Conservation (phyloP, 352 stramenopile species). For the Phytophthora rubi region DNA sequence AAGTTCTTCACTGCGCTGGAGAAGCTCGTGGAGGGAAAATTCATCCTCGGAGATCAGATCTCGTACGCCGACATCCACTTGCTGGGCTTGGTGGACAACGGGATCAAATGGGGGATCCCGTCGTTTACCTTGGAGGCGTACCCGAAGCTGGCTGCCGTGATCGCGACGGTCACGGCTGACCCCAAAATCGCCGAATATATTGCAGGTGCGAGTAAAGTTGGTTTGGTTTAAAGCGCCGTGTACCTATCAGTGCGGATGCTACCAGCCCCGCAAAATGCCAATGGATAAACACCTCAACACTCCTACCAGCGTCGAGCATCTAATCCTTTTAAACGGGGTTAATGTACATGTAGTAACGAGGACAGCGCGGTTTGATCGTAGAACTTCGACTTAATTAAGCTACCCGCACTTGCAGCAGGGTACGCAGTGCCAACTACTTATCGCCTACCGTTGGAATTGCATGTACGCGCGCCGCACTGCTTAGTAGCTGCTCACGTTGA, state of each 20-base stretch:
- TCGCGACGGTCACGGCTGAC: neutral
- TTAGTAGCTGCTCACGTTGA: slow-evolving; percentile 22
- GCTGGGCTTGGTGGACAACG: neutral
- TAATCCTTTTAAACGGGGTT: too few relatives aligned
- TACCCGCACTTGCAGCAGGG: slow-evolving; percentile 17
- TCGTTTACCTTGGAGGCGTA: slow-evolving; percentile 14
- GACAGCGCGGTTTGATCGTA: slow-evolving; percentile 11
- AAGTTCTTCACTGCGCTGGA: slow-evolving; percentile 49
- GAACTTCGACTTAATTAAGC: slow-evolving; percentile 29
- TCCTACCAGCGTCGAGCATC: too few relatives aligned
- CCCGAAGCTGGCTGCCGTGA: neutral
- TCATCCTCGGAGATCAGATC: slow-evolving; percentile 58
- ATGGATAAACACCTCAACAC: too few relatives aligned
- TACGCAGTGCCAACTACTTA: slow-evolving; percentile 8
- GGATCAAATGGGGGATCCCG: neutral
- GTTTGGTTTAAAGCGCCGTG: neutral
- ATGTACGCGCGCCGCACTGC: slow-evolving; percentile 6
- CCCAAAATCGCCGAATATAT: neutral
- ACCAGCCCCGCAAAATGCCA: too few relatives aligned
- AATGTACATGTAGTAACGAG: too few relatives aligned
- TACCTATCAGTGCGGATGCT: too few relatives aligned
- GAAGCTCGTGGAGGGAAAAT: slow-evolving; percentile 50
- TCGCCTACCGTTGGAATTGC: neutral
- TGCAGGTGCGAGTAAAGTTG: neutral
- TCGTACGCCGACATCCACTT: slow-evolving; percentile 15